Base-by-base conservation (phyloP, 1,284 basidiomycete genomes). In the Phlebopus sp. region DNA sequence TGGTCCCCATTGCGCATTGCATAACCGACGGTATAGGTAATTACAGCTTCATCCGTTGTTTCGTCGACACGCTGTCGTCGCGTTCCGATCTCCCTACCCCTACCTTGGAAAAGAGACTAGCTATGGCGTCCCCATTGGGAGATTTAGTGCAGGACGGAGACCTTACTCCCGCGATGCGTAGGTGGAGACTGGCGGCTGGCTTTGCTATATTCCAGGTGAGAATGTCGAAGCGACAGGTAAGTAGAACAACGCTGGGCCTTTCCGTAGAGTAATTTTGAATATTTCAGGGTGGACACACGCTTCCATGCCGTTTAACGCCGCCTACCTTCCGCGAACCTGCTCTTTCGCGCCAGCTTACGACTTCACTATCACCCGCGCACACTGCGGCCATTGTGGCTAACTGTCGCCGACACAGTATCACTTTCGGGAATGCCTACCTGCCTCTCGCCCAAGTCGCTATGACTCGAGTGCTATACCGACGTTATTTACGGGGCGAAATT, bases 371-470 rank as follows among this genome's bases (percentile, higher is more conserved):
- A 2, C 39, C 47, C 4, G 56, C 59, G 1, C 55, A 67, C 37
- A 69, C 64, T 1, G 44, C 35, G 9, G 27, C 36, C 1, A 60
- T 76, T 41, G 56, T 74, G 0, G 41, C 53, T 4, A 65, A 55
- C 19, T 82, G 80, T 52, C 72, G 72, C 30, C 56, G 62, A 29
- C 60, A 74, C 14, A 55, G 59, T 3, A 47, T 82, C 21, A 80
- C 79, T 0, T 76, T 83, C 29, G 78, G 80, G 7, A 72, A 74
- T 42, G 77, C 71, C 2, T 73, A 72, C 31, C 71, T 75, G 8
- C 67, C 77, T 4, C 63, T 82, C 23, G 72, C 68, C 3, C 82
- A 84, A 56, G 66, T 81, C n/a, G 78, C 77, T 0, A 63, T 78
- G 42, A 67, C 79, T 9, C 76, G 81, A 1, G 58, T 82, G 6